These are phyloP conservation scores for Pseudogymnoascus sp. DNA, from an alignment of 2,329 filamentous ascomycete species.

Conservation along the genomic window DNA sequence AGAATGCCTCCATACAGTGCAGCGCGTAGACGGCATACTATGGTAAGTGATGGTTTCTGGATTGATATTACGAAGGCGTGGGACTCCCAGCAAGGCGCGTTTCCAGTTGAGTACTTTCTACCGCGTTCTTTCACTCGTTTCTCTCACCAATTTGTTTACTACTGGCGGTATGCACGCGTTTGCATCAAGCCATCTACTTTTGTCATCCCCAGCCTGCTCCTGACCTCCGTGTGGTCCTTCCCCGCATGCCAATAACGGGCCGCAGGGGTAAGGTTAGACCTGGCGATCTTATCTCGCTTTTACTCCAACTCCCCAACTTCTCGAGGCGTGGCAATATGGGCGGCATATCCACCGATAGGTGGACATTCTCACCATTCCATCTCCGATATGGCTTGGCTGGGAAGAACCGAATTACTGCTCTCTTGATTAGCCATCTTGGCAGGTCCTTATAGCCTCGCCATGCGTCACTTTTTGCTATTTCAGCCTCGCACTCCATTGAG, in stretches of 20 bases:
- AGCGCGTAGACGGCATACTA: neutral
- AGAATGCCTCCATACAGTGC: neutral
- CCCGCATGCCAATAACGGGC: constrained; percentile 1
- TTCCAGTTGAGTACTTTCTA: neutral
- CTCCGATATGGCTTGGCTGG: neutral
- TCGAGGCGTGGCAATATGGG: neutral
- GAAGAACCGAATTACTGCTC: neutral
- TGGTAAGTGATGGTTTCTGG: neutral
- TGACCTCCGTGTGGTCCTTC: neutral
- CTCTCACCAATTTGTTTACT: neutral
- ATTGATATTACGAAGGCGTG: neutral
- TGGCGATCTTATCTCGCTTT: constrained; percentile 3
- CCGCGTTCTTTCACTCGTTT: neutral
- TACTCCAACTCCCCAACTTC: constrained; percentile 3
- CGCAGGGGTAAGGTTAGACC: neutral
- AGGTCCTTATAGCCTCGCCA: constrained; percentile 1
- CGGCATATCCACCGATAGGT: constrained; percentile 5
- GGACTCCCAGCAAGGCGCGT: neutral
- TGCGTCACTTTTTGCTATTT: neutral
- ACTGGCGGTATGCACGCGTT: neutral
- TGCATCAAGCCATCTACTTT: neutral
- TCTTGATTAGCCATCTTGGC: neutral
- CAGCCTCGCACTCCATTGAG: neutral
- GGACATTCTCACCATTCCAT: constrained; percentile 6
- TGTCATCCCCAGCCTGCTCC: neutral